Evolutionary conservation across 202 grass and related monocot species (phyloP), one percentile per base, ranked within the genome.

Genomic region (Panicum virgatum): DNA sequence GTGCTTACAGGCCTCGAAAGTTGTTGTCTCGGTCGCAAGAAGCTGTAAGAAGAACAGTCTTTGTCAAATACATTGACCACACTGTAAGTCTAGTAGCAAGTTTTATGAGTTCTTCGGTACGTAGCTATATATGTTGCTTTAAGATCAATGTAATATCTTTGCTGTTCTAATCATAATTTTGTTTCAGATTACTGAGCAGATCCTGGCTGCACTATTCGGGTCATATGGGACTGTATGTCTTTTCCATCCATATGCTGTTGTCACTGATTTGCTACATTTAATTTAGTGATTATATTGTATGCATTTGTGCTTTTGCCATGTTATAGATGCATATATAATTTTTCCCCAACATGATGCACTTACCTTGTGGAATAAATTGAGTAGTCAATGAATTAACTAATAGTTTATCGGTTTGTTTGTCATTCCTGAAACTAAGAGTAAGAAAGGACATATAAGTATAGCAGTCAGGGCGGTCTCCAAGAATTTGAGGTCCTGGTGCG

Each of bases 51-150:
- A 80, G 77, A 67, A 96, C 90, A 23, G 66, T 91, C 34, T 93
- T 84, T 84, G 70, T 96, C 62, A 75, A 73, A 38, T 57, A 93
- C 56, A 88, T 93, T 57, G 93, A 91, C 69, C 74, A 71, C 23
- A 65, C 29, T 12, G 91, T 91, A 86, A 78, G 63, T 48, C 62
- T 76, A 39, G 5, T 30, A n/a, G 3, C 38, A 58, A 43, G 9
- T 62, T 77, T 60, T 44, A 15, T 54, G 40, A 46, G 9, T 27
- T 19, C 6, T 43, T 43, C 1, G 3, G 52, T 56, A n/a, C n/a
- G n/a, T n/a, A n/a, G n/a, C n/a, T n/a, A n/a, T n/a, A n/a, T n/a
- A n/a, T n/a, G n/a, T n/a, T n/a, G 40, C n/a, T 27, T 38, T 51
- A 4, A 50, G 38, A 46, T 62, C 8, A 34, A 73, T 22, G 11